Evolutionary conservation across 495 filamentous ascomycete species (phyloP).

Genomic region (Cairneyella variabilis): DNA sequence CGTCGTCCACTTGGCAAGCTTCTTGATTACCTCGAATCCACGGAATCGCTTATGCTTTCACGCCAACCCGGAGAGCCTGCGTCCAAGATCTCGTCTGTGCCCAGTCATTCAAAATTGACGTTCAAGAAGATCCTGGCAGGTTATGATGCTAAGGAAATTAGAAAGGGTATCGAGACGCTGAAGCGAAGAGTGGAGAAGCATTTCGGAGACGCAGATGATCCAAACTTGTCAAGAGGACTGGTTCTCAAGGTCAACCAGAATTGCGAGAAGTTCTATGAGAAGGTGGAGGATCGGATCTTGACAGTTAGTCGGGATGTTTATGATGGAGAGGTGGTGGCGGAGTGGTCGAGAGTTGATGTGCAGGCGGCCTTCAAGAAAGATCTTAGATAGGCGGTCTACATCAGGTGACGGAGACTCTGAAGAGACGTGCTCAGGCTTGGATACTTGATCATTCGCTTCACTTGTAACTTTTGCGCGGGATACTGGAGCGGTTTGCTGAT

Average conservation of each 20-base stretch:
- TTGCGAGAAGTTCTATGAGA: conserved; percentile 74
- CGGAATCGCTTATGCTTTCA: conserved; percentile 60
- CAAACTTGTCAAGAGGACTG: conserved; percentile 57
- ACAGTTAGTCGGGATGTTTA: conserved; percentile 56
- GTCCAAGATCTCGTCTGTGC: conserved; percentile 58
- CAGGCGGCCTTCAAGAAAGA: conserved; percentile 41
- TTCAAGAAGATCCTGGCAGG: conserved; percentile 80
- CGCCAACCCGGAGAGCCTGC: conserved; percentile 39
- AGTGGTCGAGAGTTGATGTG: conserved; percentile 51
- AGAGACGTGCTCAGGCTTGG: no score
- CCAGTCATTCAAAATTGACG: conserved; percentile 70
- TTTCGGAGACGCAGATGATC: conserved; percentile 83
- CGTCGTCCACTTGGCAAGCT: conserved; percentile 84
- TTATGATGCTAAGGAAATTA: conserved; percentile 79
- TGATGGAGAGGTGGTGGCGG: conserved; percentile 49
- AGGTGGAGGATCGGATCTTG: conserved; percentile 66
- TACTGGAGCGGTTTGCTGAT: no score
- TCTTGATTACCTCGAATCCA: conserved; percentile 82
- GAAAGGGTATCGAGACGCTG: conserved; percentile 78
- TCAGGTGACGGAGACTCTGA: neutral
- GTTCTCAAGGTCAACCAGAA: conserved; percentile 75
- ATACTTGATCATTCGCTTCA: conserved; percentile 5
- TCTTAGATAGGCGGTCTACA: neutral
- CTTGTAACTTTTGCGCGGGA: neutral
- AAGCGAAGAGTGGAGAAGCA: conserved; percentile 93